Evolutionary conservation across 768 basidiomycete species (phyloP).

Genomic region (Tulasnella sp.): DNA sequence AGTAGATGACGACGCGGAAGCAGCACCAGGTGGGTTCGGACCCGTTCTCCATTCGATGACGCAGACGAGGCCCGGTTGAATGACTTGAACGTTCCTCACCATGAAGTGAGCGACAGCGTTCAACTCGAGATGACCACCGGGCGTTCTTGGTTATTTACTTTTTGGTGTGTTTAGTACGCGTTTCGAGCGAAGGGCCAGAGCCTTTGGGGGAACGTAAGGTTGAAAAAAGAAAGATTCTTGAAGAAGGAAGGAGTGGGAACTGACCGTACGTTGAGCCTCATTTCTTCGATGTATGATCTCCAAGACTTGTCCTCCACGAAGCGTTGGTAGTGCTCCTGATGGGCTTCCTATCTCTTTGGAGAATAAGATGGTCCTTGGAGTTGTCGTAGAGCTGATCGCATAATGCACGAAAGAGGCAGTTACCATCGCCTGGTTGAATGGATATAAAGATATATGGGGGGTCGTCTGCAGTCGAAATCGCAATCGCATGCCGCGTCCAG

Average conservation of each 20-base stretch:
- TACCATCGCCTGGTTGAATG: constrained; percentile 58
- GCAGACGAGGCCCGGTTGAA: constrained; percentile 86
- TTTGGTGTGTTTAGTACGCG: not conserved
- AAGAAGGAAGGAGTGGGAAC: constrained; percentile 25
- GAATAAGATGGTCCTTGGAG: constrained; percentile 54
- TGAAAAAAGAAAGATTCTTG: not conserved
- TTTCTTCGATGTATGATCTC: constrained; percentile 61
- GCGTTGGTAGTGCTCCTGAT: constrained; percentile 67
- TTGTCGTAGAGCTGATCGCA: constrained; percentile 82
- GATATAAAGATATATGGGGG: not conserved
- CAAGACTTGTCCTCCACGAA: constrained; percentile 85
- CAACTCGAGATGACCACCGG: constrained; percentile 91
- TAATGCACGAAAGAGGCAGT: constrained; percentile 86
- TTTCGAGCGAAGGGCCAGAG: not conserved
- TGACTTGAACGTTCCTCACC: constrained; percentile 86
- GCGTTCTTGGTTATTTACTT: constrained; percentile 49
- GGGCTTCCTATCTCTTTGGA: constrained; percentile 54
- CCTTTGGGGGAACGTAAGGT: not conserved
- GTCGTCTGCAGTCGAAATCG: not conserved
- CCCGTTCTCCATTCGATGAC: constrained; percentile 75
- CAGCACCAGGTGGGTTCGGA: constrained; percentile 35
- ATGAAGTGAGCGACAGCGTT: constrained; percentile 82
- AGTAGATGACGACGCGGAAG: not conserved
- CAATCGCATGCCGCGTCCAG: too few relatives aligned
- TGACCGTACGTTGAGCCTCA: constrained; percentile 61